phyloP scores from a whole-genome alignment of 768 basidiomycete genomes.

The Trametes meyenii region DNA sequence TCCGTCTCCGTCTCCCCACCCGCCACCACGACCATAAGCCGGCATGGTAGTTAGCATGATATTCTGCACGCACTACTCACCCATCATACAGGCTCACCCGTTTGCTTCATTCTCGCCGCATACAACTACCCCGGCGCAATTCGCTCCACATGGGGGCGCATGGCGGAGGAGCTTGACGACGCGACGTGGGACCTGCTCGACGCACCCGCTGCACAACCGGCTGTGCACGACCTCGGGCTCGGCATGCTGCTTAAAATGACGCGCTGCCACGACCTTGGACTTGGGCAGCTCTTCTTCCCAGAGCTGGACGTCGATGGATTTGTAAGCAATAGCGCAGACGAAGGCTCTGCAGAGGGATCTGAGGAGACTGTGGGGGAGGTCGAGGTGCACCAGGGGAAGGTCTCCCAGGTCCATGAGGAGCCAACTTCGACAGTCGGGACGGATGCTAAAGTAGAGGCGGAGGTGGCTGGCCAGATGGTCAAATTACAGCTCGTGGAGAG shows the following conservation, averaged over 20 bases:
- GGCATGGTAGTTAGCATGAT: background rate
- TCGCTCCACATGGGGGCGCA: slow-evolving; percentile 67
- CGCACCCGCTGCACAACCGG: slow-evolving; percentile 36
- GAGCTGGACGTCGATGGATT: slow-evolving; percentile 25
- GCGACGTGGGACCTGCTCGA: slow-evolving; percentile 65
- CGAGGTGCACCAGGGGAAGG: too few species aligned
- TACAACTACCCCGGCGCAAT: slow-evolving; percentile 66
- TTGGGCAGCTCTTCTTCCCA: slow-evolving; percentile 57
- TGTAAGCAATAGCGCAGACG: background rate
- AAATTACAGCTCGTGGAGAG: background rate
- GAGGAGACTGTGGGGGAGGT: slow-evolving; percentile 2
- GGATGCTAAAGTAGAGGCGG: background rate
- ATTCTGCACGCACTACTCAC: background rate
- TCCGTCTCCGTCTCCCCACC: background rate
- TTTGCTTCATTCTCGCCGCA: slow-evolving; percentile 76
- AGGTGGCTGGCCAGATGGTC: background rate
- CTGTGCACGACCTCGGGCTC: slow-evolving; percentile 44
- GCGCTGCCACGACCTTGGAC: slow-evolving; percentile 69
- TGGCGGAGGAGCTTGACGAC: slow-evolving; percentile 70
- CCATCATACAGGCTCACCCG: slow-evolving; percentile 59
- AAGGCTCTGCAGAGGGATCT: slow-evolving; percentile 6
- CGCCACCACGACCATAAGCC: background rate
- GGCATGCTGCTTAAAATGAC: slow-evolving; percentile 78
- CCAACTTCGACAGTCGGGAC: background rate
- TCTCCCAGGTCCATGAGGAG: too few species aligned